Conservation (phyloP, 805 yeast genomes). For the Wickerhamomyces xylosicus region DNA sequence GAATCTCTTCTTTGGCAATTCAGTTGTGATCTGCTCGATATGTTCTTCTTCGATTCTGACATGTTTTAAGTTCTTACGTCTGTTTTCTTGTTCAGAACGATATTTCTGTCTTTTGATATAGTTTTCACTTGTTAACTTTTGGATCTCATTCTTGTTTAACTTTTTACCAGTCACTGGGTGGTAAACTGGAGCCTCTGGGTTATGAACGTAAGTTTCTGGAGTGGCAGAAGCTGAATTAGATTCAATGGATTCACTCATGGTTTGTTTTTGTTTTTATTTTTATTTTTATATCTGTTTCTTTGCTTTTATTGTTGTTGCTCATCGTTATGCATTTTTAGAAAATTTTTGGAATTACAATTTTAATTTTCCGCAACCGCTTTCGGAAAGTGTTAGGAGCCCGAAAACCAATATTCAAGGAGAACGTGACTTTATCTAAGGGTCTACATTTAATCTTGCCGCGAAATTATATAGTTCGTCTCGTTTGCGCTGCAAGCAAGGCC, state of each 20-base stretch:
- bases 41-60: constrained; percentile 30
- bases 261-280: too few relatives aligned
- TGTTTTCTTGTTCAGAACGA: constrained; percentile 37
- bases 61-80: constrained; percentile 35
- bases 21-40: constrained; percentile 17
- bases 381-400: not conserved
- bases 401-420: too few relatives aligned
- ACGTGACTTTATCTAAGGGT: too few relatives aligned
- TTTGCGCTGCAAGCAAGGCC: too few relatives aligned
- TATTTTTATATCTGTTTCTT: too few relatives aligned
- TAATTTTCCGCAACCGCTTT: not conserved
- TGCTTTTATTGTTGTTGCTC: too few relatives aligned
- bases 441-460: too few relatives aligned
- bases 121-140: constrained; percentile 13
- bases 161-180: constrained; percentile 1
- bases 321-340: too few relatives aligned
- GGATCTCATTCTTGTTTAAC: constrained; percentile 12
- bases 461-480: too few relatives aligned
- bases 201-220: not conserved
- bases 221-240: not conserved
- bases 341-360: too few relatives aligned
- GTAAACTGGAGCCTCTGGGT: not conserved
- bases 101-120: constrained; percentile 27
- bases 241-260: not conserved
- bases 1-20: constrained; percentile 74